phyloP scores from a whole-genome alignment of 768 basidiomycete species.

The Hemileccinum impolitum region DNA sequence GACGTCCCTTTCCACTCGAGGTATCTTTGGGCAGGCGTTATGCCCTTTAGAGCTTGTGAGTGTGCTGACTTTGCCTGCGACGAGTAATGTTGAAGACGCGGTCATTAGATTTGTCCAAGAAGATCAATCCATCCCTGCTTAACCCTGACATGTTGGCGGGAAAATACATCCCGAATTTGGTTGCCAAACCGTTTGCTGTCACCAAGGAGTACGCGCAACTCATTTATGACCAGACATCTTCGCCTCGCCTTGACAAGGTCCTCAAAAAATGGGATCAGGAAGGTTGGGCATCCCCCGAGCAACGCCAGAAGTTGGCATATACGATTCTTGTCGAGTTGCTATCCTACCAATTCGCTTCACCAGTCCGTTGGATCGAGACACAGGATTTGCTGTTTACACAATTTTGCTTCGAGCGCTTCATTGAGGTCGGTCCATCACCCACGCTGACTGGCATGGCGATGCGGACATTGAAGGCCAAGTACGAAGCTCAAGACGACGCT shows the following conservation, averaged over 20 bases:
- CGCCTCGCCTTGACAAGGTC: slow-evolving; percentile 93
- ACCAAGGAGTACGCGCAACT: slow-evolving; percentile 86
- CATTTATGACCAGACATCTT: slow-evolving; percentile 95
- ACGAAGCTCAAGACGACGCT: slow-evolving; percentile 86
- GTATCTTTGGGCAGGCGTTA: slow-evolving; percentile 97
- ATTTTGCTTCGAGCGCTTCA: slow-evolving; percentile 87
- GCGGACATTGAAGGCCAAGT: slow-evolving; percentile 89
- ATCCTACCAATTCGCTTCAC: slow-evolving; percentile 97
- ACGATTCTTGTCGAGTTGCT: slow-evolving; percentile 94
- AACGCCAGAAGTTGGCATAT: slow-evolving; percentile 93
- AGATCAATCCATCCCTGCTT: slow-evolving; percentile 87
- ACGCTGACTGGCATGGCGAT: slow-evolving; percentile 94
- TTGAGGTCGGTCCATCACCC: slow-evolving; percentile 95
- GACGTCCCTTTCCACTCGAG: slow-evolving; percentile 99
- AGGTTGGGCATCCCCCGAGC: slow-evolving; percentile 73
- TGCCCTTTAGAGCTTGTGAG: slow-evolving; percentile 96
- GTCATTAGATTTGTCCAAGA: slow-evolving; percentile 85
- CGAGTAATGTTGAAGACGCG: not conserved
- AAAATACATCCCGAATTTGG: slow-evolving; percentile 96
- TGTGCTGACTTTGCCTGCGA: slow-evolving; percentile 15
- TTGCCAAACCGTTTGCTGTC: slow-evolving; percentile 84
- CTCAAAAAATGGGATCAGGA: slow-evolving; percentile 92
- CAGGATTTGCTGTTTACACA: slow-evolving; percentile 90
- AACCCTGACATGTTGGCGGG: slow-evolving; percentile 93
- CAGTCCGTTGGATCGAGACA: slow-evolving; percentile 99